Percentiles rank a stretch among this genome's conserved stretches.
Evolutionary conservation across 495 filamentous ascomycete species (phyloP).

Genomic region (Cairneyella variabilis): DNA sequence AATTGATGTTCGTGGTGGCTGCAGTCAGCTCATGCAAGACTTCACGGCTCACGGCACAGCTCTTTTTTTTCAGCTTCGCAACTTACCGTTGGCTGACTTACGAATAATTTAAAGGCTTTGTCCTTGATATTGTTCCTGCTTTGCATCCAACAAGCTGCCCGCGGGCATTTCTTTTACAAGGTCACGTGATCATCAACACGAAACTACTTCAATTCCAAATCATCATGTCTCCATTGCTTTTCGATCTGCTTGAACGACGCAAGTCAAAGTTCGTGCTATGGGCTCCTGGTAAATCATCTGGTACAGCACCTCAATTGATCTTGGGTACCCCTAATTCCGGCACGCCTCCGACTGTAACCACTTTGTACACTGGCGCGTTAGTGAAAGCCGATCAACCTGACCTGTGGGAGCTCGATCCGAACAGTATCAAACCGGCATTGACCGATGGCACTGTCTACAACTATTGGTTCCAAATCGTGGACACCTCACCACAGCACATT

Average conservation of each 20-base stretch:
- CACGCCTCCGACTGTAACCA: background rate
- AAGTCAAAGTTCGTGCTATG: conserved; percentile 28
- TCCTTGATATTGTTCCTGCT: no score
- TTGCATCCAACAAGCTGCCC: no score
- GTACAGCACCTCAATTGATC: conserved; percentile 17
- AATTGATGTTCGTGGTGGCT: no score
- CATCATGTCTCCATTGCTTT: background rate
- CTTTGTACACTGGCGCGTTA: conserved; percentile 9
- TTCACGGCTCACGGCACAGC: no score
- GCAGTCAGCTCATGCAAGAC: no score
- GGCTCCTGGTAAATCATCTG: conserved; percentile 14
- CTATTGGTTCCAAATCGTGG: conserved; percentile 28
- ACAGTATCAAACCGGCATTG: conserved; percentile 17
- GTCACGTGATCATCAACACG: no score
- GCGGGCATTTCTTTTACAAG: no score
- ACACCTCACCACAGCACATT: conserved; percentile 12
- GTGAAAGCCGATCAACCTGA: conserved; percentile 7
- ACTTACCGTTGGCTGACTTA: no score
- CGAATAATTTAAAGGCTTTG: no score
- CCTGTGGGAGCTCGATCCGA: conserved; percentile 27
- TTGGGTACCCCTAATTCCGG: conserved; percentile 6
- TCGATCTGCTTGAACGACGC: conserved; percentile 26
- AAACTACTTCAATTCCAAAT: no score
- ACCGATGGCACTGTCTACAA: conserved; percentile 22
- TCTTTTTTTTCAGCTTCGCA: no score